Percentiles rank a stretch among this genome's conserved stretches.
These are phyloP conservation scores for Epipyxis sp. DNA, from an alignment of 108 stramenopile species.

Conservation along the genomic window DNA sequence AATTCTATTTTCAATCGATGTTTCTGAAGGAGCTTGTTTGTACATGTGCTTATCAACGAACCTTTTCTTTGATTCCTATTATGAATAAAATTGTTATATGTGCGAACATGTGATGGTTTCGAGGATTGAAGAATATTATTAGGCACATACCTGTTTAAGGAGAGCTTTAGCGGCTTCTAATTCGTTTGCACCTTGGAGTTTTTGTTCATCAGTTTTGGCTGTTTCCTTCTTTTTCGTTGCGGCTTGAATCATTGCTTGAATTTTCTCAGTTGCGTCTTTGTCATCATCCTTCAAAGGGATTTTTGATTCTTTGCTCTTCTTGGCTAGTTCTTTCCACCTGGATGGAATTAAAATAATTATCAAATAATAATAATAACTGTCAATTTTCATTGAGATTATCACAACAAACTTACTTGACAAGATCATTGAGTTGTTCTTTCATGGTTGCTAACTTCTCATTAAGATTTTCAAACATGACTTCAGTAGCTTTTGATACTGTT, in stretches of 20 bases:
- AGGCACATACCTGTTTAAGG: too few relatives aligned
- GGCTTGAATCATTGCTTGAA: constrained; percentile 63
- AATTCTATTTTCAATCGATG: constrained; percentile 75
- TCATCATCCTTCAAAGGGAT: constrained; percentile 74
- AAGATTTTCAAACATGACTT: constrained; percentile 71
- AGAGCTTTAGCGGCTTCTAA: constrained; percentile 55
- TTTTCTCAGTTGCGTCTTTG: constrained; percentile 60
- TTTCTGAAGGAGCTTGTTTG: constrained; percentile 72
- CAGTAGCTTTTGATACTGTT: constrained; percentile 91
- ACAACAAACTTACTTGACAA: constrained; percentile 72
- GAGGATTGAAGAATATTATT: too few relatives aligned
- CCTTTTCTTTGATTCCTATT: too few relatives aligned
- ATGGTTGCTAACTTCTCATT: constrained; percentile 70
- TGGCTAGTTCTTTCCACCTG: constrained; percentile 48
- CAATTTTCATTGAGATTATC: constrained; percentile 27
- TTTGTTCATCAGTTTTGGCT: constrained; percentile 86
- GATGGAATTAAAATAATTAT: constrained; percentile 22
- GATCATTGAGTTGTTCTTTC: constrained; percentile 73
- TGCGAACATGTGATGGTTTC: too few relatives aligned
- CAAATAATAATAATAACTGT: too few relatives aligned
- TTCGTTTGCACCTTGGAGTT: constrained; percentile 73
- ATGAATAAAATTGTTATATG: too few relatives aligned
- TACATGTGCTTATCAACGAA: constrained; percentile 82
- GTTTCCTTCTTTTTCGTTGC: constrained; percentile 85
- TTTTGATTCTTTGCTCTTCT: constrained; percentile 58